Percentiles rank a stretch among this genome's conserved stretches.
Conservation (phyloP, 1,284 basidiomycete genomes). For the Kwoniella shivajii region DNA sequence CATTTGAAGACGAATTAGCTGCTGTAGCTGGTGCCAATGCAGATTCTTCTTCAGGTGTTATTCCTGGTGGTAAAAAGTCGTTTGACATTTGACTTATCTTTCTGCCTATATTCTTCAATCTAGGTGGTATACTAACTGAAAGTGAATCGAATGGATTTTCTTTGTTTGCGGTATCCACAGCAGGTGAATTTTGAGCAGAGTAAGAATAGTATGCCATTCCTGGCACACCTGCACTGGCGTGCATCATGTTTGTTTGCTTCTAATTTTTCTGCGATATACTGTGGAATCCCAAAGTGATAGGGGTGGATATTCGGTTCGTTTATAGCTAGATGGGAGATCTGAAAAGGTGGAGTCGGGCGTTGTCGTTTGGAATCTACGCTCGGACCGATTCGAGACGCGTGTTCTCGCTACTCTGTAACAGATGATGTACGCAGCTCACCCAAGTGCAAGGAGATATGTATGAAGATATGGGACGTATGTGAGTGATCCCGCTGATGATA, state of each 20-base stretch:
- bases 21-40: too few relatives aligned
- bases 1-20: too few relatives aligned
- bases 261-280: not conserved
- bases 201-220: conserved; percentile 16
- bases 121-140: conserved; percentile 25
- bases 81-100: conserved; percentile 34
- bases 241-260: conserved; percentile 7
- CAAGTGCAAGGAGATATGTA: too few relatives aligned
- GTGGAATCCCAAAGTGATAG: not conserved
- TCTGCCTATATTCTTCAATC: conserved; percentile 34
- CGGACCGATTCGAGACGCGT: not conserved
- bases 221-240: conserved; percentile 8
- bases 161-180: conserved; percentile 1
- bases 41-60: not conserved
- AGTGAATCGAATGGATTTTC: conserved; percentile 15
- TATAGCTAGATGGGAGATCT: not conserved
- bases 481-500: too few relatives aligned
- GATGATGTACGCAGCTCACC: too few relatives aligned
- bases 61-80: conserved; percentile 21
- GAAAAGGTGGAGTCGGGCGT: not conserved
- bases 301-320: not conserved
- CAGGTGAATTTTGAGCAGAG: conserved; percentile 7
- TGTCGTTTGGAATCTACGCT: too few relatives aligned
- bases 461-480: too few relatives aligned
- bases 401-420: not conserved